These are phyloP conservation scores for Dichotomocladium elegans DNA, from an alignment of 371 early-diverging fungal species.

Conservation along the genomic window DNA sequence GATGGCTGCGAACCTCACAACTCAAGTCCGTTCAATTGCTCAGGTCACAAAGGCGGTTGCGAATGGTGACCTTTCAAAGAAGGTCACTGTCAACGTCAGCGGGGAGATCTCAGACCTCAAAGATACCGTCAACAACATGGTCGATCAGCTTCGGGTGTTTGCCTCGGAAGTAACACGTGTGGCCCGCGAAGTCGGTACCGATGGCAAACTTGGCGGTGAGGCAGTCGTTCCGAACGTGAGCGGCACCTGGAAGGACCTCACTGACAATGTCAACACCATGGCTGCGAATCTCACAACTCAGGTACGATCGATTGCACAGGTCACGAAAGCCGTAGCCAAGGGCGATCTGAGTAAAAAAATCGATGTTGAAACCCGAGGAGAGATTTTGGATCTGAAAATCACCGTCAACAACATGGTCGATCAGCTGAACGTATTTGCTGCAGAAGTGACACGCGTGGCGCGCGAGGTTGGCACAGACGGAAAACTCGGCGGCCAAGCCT, in stretches of 20 bases:
- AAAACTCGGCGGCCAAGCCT: slow-evolving; percentile 51
- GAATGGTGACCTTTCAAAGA: slow-evolving; percentile 52
- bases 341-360: slow-evolving; percentile 65
- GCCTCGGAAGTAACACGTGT: slow-evolving; percentile 37
- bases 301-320: slow-evolving; percentile 60
- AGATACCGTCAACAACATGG: slow-evolving; percentile 40
- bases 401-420: slow-evolving; percentile 74
- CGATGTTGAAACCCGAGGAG: slow-evolving; percentile 64
- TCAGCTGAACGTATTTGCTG: slow-evolving; percentile 48
- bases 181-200: slow-evolving; percentile 41
- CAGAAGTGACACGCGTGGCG: slow-evolving; percentile 59
- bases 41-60: slow-evolving; percentile 49
- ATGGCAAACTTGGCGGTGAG: slow-evolving; percentile 35
- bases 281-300: slow-evolving; percentile 44
- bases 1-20: slow-evolving; percentile 45
- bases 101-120: slow-evolving; percentile 54
- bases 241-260: slow-evolving; percentile 49
- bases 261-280: slow-evolving; percentile 59
- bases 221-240: slow-evolving; percentile 33
- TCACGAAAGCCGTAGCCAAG: slow-evolving; percentile 58
- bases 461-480: slow-evolving; percentile 61
- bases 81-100: slow-evolving; percentile 52
- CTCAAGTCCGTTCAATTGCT: slow-evolving; percentile 49
- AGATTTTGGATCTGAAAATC: slow-evolving; percentile 65
- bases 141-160: slow-evolving; percentile 36